These are phyloP conservation scores for Brassica cretica DNA, from an alignment of 345 rosid species.

Conservation along the genomic window DNA sequence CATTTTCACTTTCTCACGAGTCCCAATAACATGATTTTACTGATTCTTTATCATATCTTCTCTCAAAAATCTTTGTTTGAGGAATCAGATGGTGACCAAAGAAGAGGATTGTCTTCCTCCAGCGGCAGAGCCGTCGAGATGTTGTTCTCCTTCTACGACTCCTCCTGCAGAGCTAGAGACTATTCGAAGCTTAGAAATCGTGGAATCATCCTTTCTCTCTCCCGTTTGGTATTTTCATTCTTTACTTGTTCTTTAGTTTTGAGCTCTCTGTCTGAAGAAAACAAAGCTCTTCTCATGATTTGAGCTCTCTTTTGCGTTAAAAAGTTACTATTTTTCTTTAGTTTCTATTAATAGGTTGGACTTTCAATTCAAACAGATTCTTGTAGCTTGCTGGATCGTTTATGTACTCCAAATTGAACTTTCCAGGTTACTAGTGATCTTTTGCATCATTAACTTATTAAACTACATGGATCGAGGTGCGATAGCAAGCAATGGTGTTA, in stretches of 20 bases:
- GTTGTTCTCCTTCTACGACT: constrained; percentile 21
- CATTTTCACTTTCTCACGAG: background rate
- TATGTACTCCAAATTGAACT: background rate
- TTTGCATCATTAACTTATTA: constrained; percentile 78
- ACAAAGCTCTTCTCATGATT: background rate
- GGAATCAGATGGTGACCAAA: constrained; percentile 23
- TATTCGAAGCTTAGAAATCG: constrained; percentile 25
- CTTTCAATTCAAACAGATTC: background rate
- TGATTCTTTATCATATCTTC: background rate
- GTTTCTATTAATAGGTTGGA: background rate
- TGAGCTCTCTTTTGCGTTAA: no score
- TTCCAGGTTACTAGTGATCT: constrained; percentile 66
- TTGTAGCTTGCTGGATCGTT: background rate
- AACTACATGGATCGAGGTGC: constrained; percentile 91
- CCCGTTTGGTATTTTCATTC: constrained; percentile 27
- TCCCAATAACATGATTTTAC: constrained; percentile 1
- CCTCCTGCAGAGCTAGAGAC: constrained; percentile 30
- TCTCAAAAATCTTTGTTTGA: background rate
- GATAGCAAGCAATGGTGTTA: constrained; percentile 91
- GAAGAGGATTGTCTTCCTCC: constrained; percentile 20
- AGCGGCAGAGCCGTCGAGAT: constrained; percentile 2
- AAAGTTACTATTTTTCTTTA: no score
- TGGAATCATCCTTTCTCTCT: constrained; percentile 16
- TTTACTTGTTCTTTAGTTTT: background rate
- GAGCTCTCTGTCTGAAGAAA: background rate